These are phyloP conservation scores for Coemansia sp. DNA, from an alignment of 192 early-diverging fungal species.

Conservation along the genomic window DNA sequence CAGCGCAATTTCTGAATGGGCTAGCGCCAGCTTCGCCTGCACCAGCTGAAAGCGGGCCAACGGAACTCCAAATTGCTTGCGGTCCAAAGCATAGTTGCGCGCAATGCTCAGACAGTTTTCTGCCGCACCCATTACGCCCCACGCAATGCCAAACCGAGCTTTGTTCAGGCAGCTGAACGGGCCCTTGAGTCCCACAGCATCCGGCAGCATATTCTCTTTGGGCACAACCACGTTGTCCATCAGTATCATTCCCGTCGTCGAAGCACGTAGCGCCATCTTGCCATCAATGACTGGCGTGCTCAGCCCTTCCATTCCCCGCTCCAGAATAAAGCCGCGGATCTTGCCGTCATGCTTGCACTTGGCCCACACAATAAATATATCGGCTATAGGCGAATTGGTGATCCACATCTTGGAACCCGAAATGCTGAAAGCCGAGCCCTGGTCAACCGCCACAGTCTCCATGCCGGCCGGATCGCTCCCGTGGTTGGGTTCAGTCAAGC, in stretches of 20 bases:
- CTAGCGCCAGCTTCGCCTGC: conserved; percentile 95
- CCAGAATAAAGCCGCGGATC: conserved; percentile 93
- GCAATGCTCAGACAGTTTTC: conserved; percentile 88
- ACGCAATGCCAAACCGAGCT: conserved; percentile 93
- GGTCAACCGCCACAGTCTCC: conserved; percentile 85
- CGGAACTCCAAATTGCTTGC: conserved; percentile 91
- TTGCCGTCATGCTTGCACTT: conserved; percentile 71
- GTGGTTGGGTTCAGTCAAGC: conserved; percentile 97
- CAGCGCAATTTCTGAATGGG: conserved; percentile 87
- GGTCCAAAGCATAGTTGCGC: conserved; percentile 83
- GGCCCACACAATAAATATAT: conserved; percentile 96
- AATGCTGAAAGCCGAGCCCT: conserved; percentile 70
- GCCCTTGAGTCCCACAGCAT: conserved; percentile 86
- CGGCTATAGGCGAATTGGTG: conserved; percentile 97
- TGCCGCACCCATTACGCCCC: conserved; percentile 95
- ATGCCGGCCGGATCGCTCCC: conserved; percentile 91
- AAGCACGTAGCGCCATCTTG: conserved; percentile 93
- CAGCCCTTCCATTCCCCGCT: conserved; percentile 93
- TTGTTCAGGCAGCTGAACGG: conserved; percentile 98
- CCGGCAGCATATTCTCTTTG: conserved; percentile 85
- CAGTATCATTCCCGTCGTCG: conserved; percentile 96
- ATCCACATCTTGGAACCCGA: conserved; percentile 98
- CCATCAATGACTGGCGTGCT: conserved; percentile 87
- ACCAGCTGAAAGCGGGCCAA: conserved; percentile 91
- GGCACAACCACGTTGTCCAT: conserved; percentile 97